Conservation (phyloP, 371 early-diverging fungal species). For the Batrachochytrium dendrobatidis region DNA sequence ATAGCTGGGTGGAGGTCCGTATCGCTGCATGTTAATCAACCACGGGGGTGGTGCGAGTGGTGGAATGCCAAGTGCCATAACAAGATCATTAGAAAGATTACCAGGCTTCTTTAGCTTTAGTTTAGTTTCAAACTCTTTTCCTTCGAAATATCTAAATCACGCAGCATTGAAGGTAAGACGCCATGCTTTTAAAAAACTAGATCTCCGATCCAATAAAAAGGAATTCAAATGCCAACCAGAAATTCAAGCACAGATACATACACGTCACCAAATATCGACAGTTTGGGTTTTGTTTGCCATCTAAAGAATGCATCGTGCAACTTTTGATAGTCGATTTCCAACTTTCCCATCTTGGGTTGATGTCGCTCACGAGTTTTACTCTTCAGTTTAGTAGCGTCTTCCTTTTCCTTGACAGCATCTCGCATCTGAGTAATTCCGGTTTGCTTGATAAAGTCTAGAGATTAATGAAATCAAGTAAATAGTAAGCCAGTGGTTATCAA, state of each 20-base stretch:
- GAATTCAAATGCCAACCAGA: no score
- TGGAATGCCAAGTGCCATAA: constrained; percentile 82
- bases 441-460: constrained; percentile 89
- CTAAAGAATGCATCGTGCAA: constrained; percentile 96
- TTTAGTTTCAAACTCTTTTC: constrained; percentile 91
- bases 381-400: constrained; percentile 68
- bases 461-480: not conserved
- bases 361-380: constrained; percentile 81
- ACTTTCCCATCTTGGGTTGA: constrained; percentile 92
- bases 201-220: no score
- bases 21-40: constrained; percentile 97
- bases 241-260: constrained; percentile 29
- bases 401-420: constrained; percentile 79
- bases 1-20: constrained; percentile 96
- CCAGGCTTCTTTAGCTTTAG: constrained; percentile 88
- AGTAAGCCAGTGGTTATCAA: not conserved
- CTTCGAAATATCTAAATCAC: constrained; percentile 79
- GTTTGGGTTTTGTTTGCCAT: constrained; percentile 80
- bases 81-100: constrained; percentile 76
- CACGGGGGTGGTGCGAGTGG: constrained; percentile 93
- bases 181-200: constrained; percentile 9
- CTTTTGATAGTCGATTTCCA: constrained; percentile 93
- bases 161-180: constrained; percentile 1
- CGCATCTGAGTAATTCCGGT: constrained; percentile 97
- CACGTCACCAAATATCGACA: constrained; percentile 84